phyloP scores from a whole-genome alignment of 306 rosid genomes.

The Hippophae rhamnoides region DNA sequence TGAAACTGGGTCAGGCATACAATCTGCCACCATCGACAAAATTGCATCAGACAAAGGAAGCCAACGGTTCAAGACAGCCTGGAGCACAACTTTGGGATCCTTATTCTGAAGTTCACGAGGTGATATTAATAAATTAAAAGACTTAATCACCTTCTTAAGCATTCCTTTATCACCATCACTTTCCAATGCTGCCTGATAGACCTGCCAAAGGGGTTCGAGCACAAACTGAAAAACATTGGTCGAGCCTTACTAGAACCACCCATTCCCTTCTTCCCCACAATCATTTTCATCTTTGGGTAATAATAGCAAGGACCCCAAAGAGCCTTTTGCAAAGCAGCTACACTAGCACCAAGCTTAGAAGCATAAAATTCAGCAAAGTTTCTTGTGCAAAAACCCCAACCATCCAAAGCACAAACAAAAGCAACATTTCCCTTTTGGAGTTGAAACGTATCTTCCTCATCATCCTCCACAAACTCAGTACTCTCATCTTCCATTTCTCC shows the following conservation, averaged over 20 bases:
- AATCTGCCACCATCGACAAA: conserved; percentile 58
- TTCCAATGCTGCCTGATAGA: conserved; percentile 52
- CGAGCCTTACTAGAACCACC: conserved; percentile 40
- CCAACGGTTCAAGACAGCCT: conserved; percentile 77
- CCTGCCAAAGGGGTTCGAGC: conserved; percentile 76
- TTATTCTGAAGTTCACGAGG: conserved; percentile 64
- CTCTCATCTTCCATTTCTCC: conserved; percentile 24
- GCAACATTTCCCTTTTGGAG: conserved; percentile 84
- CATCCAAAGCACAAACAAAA: conserved; percentile 77
- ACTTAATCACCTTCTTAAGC: conserved; percentile 53
- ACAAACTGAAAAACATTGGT: conserved; percentile 87
- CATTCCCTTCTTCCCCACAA: conserved; percentile 60
- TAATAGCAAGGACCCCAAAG: conserved; percentile 68
- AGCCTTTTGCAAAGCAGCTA: conserved; percentile 43
- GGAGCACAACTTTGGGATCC: conserved; percentile 67
- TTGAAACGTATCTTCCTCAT: conserved; percentile 66
- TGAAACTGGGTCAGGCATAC: conserved; percentile 58
- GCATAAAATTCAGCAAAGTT: conserved; percentile 65
- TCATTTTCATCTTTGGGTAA: conserved; percentile 60
- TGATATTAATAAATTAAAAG: conserved; percentile 51
- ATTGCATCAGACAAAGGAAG: conserved; percentile 64
- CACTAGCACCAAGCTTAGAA: conserved; percentile 63
- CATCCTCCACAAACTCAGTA: conserved; percentile 48
- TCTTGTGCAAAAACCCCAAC: conserved; percentile 73
- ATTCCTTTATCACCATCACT: conserved; percentile 37